A percentile compares a stretch with the other conserved stretches of the same genome.
Evolutionary conservation across 345 rosid species (phyloP).

Genomic region (Moricandia moricandioides): DNA sequence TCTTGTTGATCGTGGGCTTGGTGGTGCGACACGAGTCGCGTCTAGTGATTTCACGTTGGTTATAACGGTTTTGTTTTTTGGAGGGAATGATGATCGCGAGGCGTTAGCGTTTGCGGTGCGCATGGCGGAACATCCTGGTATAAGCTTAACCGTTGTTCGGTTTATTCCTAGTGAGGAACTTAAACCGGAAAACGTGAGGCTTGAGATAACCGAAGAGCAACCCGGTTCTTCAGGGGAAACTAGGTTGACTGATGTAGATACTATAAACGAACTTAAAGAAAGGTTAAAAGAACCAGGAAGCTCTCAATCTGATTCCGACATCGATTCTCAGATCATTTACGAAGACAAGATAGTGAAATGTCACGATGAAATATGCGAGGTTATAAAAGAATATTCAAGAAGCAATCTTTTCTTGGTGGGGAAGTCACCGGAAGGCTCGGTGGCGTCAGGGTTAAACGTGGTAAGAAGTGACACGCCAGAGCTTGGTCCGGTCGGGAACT

Average conservation of each 20-base stretch:
- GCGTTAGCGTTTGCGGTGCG: conserved; percentile 74
- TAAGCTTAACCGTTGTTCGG: conserved; percentile 48
- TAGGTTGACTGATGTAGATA: conserved; percentile 34
- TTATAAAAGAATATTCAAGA: conserved; percentile 31
- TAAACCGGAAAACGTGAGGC: conserved; percentile 38
- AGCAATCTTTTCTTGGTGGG: conserved; percentile 61
- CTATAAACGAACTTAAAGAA: conserved; percentile 39
- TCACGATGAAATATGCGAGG: conserved; percentile 38
- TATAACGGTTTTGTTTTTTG: conserved; percentile 66
- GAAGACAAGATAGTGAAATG: conserved; percentile 44
- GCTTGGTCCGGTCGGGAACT: conserved; percentile 34
- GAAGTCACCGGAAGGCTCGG: conserved; percentile 45
- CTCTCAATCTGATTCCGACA: conserved; percentile 16
- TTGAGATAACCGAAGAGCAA: conserved; percentile 33
- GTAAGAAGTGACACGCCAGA: conserved; percentile 33
- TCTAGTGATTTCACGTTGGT: conserved; percentile 60
- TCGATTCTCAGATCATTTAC: conserved; percentile 29
- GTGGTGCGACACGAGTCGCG: conserved; percentile 62
- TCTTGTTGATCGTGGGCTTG: conserved; percentile 82
- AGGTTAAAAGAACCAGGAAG: conserved; percentile 25
- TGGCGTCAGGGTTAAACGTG: conserved; percentile 35
- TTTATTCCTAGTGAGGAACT: conserved; percentile 40
- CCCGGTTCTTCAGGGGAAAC: conserved; percentile 13
- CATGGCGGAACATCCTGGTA: conserved; percentile 87
- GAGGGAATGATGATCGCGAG: conserved; percentile 79